Conservation (phyloP, 1,284 basidiomycete species). For the Trametes sp. region DNA sequence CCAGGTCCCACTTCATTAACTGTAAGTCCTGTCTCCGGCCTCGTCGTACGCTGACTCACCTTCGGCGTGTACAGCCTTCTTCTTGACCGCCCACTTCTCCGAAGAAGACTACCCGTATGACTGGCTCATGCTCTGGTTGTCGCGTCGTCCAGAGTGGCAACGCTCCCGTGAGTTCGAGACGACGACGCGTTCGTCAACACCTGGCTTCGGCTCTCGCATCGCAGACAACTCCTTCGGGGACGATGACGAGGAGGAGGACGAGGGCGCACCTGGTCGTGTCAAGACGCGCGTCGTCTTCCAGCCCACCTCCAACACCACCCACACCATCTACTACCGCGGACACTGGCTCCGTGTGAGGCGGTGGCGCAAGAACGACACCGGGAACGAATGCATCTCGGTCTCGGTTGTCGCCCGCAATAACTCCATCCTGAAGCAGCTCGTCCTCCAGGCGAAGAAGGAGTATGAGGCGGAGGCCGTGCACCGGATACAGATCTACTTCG, state of each 20-base stretch:
- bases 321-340: conserved; percentile 82
- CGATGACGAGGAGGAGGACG: conserved; percentile 60
- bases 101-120: conserved; percentile 87
- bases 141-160: conserved; percentile 82
- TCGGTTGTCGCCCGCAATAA: conserved; percentile 83
- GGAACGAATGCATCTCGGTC: conserved; percentile 77
- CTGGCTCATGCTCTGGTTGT: conserved; percentile 85
- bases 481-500: conserved; percentile 85
- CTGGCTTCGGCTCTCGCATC: conserved; percentile 54
- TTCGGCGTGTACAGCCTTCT: conserved; percentile 65
- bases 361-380: conserved; percentile 68
- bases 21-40: conserved; percentile 56
- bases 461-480: conserved; percentile 85
- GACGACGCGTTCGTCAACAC: conserved; percentile 70
- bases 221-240: conserved; percentile 69
- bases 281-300: conserved; percentile 85
- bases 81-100: conserved; percentile 84
- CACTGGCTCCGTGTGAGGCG: conserved; percentile 82
- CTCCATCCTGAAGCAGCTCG: conserved; percentile 82
- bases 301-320: conserved; percentile 82
- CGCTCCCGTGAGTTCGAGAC: conserved; percentile 86
- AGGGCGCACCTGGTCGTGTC: conserved; percentile 67
- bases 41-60: conserved; percentile 31
- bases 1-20: conserved; percentile 81
- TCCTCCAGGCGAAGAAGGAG: conserved; percentile 85